Evolutionary conservation across 225 moss, liverwort and hornwort species (phyloP).

Genomic region (Lunularia cruciata): DNA sequence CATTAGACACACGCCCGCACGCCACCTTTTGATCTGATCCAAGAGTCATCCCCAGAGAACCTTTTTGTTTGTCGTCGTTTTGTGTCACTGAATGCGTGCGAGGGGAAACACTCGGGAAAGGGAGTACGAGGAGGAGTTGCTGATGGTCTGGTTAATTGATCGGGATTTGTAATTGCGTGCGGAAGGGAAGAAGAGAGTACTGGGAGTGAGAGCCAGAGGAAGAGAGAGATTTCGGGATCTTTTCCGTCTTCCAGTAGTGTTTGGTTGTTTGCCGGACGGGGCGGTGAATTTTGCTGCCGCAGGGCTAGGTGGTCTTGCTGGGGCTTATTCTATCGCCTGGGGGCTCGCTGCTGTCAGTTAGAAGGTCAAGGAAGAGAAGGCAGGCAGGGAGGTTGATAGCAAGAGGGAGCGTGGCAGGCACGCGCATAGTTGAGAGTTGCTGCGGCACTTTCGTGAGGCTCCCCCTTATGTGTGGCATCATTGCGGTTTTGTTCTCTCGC

Average conservation of each 20-base stretch:
- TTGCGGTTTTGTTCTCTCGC: background rate
- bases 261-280: background rate
- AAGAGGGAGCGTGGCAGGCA: conserved; percentile 15
- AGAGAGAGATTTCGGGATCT: background rate
- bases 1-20: conserved; percentile 5
- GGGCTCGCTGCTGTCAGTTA: background rate
- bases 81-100: background rate
- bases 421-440: conserved; percentile 8
- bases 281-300: conserved; percentile 4
- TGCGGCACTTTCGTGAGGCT: background rate
- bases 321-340: background rate
- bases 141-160: conserved; percentile 7
- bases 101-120: background rate
- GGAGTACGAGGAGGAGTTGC: no score
- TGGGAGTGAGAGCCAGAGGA: no score
- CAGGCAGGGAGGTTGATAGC: background rate
- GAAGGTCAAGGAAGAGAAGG: background rate
- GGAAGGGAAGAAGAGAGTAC: no score
- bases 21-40: conserved; percentile 21
- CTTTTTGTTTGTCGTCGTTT: conserved; percentile 17
- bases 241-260: background rate
- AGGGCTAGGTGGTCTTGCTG: background rate
- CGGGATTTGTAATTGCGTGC: conserved; percentile 8
- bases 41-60: conserved; percentile 14
- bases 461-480: conserved; percentile 11